Conservation (phyloP, 2,329 filamentous ascomycete genomes). For the Paracoccidioides brasiliensis region DNA sequence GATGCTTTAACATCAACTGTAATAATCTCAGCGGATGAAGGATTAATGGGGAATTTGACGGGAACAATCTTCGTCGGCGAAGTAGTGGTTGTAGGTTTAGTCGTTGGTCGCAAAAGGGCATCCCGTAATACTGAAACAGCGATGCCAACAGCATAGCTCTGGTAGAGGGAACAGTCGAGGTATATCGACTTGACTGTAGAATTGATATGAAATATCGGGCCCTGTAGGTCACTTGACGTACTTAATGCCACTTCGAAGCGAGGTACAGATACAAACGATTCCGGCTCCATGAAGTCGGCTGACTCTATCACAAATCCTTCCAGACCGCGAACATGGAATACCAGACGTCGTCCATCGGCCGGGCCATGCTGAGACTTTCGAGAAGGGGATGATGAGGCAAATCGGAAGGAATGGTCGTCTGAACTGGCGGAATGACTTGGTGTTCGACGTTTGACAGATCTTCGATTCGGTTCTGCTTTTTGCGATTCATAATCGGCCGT, state of each 20-base stretch:
- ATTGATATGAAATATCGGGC: conserved; percentile 76
- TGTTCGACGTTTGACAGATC: conserved; percentile 52
- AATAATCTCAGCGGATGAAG: conserved; percentile 48
- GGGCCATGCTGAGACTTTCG: conserved; percentile 27
- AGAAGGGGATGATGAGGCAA: conserved; percentile 36
- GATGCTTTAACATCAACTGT: conserved; percentile 70
- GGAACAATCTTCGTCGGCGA: neutral
- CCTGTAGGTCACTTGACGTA: conserved; percentile 73
- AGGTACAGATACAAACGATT: conserved; percentile 76
- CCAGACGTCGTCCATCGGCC: conserved; percentile 68
- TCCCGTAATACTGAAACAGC: conserved; percentile 62
- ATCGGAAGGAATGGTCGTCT: conserved; percentile 48
- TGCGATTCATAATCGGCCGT: conserved; percentile 80
- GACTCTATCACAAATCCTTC: conserved; percentile 88
- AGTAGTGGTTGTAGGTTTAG: neutral
- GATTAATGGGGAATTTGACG: neutral
- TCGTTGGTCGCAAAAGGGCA: conserved; percentile 38
- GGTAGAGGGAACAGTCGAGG: conserved; percentile 82
- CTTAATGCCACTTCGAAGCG: conserved; percentile 76
- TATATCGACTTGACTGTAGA: conserved; percentile 66
- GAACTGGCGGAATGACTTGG: conserved; percentile 56
- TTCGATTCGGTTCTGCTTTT: conserved; percentile 46
- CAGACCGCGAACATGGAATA: conserved; percentile 67
- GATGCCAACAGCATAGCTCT: conserved; percentile 79
- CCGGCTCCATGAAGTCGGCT: conserved; percentile 66